A percentile compares a stretch with the other conserved stretches of the same genome.
Conservation (phyloP, 2,329 filamentous ascomycete species). For the Ophiostoma tasmaniense region DNA sequence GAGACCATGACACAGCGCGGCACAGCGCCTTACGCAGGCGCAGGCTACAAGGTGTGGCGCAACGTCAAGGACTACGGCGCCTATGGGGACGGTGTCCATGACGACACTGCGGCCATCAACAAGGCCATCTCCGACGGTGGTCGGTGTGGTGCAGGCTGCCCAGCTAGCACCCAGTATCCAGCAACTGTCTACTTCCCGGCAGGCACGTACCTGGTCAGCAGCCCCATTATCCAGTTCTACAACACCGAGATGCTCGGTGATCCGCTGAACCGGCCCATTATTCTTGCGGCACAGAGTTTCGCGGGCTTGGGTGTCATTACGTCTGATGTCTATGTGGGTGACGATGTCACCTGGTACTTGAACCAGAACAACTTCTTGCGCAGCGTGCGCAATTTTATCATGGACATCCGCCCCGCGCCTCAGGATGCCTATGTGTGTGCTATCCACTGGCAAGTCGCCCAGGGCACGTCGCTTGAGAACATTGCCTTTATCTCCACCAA, state of each 20-base stretch:
- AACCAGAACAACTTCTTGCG: not conserved
- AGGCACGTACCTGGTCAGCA: not conserved
- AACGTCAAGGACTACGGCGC: not conserved
- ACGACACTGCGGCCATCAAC: not conserved
- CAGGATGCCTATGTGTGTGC: not conserved
- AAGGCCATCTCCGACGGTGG: not conserved
- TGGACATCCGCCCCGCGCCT: slow-evolving; percentile 5
- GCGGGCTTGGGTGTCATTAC: not conserved
- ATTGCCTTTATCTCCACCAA: slow-evolving; percentile 1
- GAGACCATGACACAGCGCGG: not conserved
- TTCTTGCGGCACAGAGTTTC: not conserved
- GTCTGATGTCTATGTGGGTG: not conserved
- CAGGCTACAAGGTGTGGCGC: not conserved
- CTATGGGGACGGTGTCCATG: not conserved
- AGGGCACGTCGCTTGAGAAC: slow-evolving; percentile 2
- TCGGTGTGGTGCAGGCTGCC: not conserved
- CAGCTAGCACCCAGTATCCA: not conserved
- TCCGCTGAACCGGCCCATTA: not conserved
- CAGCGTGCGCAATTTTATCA: slow-evolving; percentile 4
- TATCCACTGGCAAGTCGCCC: slow-evolving; percentile 11
- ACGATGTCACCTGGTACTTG: not conserved
- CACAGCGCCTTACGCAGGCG: too few relatives aligned
- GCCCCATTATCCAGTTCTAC: not conserved
- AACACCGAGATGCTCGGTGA: not conserved
- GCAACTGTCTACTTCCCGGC: not conserved